Evolutionary conservation across 1,284 basidiomycete species (phyloP).

Genomic region (Flammula alnicola): DNA sequence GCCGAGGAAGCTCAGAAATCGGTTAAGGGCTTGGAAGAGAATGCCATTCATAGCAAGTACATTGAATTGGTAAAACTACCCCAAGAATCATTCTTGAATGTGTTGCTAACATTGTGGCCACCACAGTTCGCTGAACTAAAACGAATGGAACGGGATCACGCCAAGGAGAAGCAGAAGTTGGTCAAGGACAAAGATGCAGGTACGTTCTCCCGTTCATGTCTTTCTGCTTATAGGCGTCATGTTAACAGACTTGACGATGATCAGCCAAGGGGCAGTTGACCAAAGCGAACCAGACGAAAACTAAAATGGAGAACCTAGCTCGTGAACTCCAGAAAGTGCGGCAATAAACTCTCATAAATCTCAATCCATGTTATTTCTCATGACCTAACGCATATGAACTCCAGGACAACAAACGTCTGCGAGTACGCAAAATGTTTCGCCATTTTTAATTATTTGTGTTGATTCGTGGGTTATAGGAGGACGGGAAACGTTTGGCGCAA

Average conservation of each 20-base stretch:
- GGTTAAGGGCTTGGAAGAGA: conserved; percentile 78
- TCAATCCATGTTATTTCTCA: conserved; percentile 23
- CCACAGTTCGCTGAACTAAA: conserved; percentile 81
- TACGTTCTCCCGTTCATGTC: conserved; percentile 38
- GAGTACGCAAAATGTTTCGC: conserved; percentile 51
- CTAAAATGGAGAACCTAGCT: conserved; percentile 86
- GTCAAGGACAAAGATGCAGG: conserved; percentile 86
- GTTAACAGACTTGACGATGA: conserved; percentile 6
- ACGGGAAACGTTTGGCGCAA: conserved; percentile 75
- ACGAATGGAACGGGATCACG: conserved; percentile 80
- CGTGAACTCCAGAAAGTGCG: conserved; percentile 82
- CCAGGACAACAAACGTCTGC: conserved; percentile 83
- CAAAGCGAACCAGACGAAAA: conserved; percentile 83
- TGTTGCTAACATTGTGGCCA: conserved; percentile 17
- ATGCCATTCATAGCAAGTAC: conserved; percentile 80
- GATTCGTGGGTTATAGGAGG: conserved; percentile 56
- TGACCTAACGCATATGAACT: conserved; percentile 12
- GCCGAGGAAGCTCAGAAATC: conserved; percentile 84
- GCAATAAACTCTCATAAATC: conserved; percentile 13
- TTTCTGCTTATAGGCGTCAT: neutral
- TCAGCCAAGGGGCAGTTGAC: conserved; percentile 81
- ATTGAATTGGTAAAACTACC: conserved; percentile 69
- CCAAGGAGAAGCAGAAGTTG: conserved; percentile 86
- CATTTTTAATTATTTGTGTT: conserved; percentile 12
- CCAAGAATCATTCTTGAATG: conserved; percentile 11